Evolutionary conservation across 805 yeast genomes (phyloP).

Genomic region (Tetrapisispora nanseiensis): DNA sequence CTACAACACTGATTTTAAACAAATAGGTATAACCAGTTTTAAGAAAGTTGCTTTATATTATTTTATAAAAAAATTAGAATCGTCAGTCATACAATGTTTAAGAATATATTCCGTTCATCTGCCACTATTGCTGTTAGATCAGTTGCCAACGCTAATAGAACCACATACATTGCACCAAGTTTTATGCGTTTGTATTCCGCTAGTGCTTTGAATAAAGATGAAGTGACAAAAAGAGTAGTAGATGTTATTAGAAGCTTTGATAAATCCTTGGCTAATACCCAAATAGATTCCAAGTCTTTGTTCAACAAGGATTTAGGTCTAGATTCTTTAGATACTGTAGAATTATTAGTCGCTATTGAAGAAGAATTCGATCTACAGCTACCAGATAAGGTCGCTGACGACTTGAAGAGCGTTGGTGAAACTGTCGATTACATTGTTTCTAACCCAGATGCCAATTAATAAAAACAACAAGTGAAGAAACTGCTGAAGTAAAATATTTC

Average conservation of each 20-base stretch:
- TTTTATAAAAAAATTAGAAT: too few species aligned
- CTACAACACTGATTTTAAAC: too few species aligned
- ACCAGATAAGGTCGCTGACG: slow-evolving; percentile 88
- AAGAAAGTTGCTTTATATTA: too few species aligned
- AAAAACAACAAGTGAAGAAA: not conserved
- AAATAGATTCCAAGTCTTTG: slow-evolving; percentile 31
- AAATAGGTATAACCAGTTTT: too few species aligned
- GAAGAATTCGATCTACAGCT: slow-evolving; percentile 80
- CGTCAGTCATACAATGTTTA: slow-evolving; percentile 43
- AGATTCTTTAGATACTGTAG: slow-evolving; percentile 91
- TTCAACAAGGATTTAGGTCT: slow-evolving; percentile 48
- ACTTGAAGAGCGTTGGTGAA: slow-evolving; percentile 86
- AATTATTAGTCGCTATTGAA: slow-evolving; percentile 91
- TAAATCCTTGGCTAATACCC: slow-evolving; percentile 44
- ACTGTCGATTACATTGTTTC: slow-evolving; percentile 78
- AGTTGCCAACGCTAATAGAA: slow-evolving; percentile 29
- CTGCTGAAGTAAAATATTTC: not conserved
- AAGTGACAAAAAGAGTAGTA: slow-evolving; percentile 71
- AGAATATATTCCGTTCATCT: slow-evolving; percentile 36
- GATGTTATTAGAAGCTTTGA: slow-evolving; percentile 63
- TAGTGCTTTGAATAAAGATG: slow-evolving; percentile 60
- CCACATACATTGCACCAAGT: slow-evolving; percentile 20
- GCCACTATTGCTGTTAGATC: slow-evolving; percentile 25
- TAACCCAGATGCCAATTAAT: slow-evolving; percentile 41
- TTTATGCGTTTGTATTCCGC: slow-evolving; percentile 43